These are phyloP conservation scores for Botrytis porri DNA, from an alignment of 2,329 filamentous ascomycete genomes.

Conservation along the genomic window DNA sequence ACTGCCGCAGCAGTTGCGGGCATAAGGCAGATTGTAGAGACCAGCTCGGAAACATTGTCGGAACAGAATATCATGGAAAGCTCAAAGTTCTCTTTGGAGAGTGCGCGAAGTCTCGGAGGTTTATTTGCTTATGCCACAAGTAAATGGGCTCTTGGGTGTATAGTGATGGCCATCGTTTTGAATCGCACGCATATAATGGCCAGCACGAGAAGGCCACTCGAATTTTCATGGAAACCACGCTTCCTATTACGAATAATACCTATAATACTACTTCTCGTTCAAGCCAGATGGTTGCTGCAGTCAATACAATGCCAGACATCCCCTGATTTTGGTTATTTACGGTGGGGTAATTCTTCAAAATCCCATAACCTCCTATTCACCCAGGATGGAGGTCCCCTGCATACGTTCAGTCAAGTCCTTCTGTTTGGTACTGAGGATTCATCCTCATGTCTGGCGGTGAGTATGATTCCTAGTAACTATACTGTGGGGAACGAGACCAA, in stretches of 20 bases:
- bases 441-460: conserved; percentile 69
- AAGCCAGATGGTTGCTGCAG: conserved; percentile 70
- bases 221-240: conserved; percentile 69
- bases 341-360: conserved; percentile 66
- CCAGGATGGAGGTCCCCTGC: conserved; percentile 65
- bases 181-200: conserved; percentile 94
- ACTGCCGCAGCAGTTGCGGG: conserved; percentile 45
- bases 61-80: conserved; percentile 44
- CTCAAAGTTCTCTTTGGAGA: conserved; percentile 55
- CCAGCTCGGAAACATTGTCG: conserved; percentile 34
- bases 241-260: conserved; percentile 68
- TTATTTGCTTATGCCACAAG: conserved; percentile 89
- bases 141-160: conserved; percentile 86
- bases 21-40: conserved; percentile 29
- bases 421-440: conserved; percentile 72
- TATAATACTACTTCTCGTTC: conserved; percentile 65
- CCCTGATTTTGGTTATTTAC: conserved; percentile 63
- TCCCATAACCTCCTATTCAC: conserved; percentile 67
- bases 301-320: conserved; percentile 92
- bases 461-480: conserved; percentile 62
- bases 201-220: conserved; percentile 77
- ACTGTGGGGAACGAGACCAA: conserved; percentile 29
- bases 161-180: conserved; percentile 80
- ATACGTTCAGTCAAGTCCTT: conserved; percentile 67
- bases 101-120: conserved; percentile 70